These are phyloP conservation scores for Ceratocystis cacaofunesta DNA, from an alignment of 2,329 filamentous ascomycete genomes.

Conservation along the genomic window DNA sequence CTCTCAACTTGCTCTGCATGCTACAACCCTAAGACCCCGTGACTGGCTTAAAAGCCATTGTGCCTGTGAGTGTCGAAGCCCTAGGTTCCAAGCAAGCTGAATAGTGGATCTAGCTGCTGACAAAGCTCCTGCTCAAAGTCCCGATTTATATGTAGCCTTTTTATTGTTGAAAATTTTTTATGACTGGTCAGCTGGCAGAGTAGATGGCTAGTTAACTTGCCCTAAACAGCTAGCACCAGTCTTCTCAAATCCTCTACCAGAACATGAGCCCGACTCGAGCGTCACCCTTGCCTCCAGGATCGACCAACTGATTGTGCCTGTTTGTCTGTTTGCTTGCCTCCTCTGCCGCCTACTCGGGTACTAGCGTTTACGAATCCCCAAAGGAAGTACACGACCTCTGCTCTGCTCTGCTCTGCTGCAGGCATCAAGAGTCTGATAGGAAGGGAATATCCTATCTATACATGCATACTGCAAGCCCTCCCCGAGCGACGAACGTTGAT, in stretches of 20 bases:
- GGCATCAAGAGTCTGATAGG: background rate
- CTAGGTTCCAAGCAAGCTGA: constrained; percentile 1
- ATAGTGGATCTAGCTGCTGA: background rate
- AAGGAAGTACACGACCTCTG: too few relatives aligned
- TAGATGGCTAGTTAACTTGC: too few relatives aligned
- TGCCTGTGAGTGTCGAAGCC: background rate
- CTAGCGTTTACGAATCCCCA: background rate
- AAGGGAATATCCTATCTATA: too few relatives aligned
- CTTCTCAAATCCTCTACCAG: too few relatives aligned
- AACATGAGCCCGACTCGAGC: too few relatives aligned
- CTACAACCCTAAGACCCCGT: background rate
- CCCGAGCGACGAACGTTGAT: too few relatives aligned
- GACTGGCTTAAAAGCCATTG: background rate
- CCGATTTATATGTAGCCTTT: background rate
- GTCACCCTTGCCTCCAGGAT: too few relatives aligned
- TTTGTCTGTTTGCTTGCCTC: too few relatives aligned
- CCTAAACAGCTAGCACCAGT: too few relatives aligned
- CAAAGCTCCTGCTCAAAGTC: background rate
- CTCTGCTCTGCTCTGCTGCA: background rate
- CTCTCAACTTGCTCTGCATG: background rate
- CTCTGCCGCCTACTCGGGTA: background rate
- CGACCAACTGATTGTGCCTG: too few relatives aligned
- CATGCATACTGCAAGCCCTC: too few relatives aligned
- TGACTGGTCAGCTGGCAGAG: background rate
- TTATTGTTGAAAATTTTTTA: background rate